phyloP scores from a whole-genome alignment of 371 early-diverging fungal species.

The Rhizopus delemar region DNA sequence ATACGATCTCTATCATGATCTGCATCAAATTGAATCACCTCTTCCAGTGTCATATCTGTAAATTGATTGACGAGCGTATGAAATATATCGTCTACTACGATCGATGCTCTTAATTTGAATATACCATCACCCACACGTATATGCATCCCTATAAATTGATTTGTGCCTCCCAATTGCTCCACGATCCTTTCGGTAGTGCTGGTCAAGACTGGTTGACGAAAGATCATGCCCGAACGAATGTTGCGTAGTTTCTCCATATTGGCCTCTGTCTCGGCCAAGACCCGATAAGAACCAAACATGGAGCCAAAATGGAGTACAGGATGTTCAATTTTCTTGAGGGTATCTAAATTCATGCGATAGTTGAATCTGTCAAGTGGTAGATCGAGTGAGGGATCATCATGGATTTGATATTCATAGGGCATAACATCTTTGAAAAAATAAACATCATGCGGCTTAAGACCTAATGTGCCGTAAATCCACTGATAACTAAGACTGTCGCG shows the following conservation, averaged over 20 bases:
- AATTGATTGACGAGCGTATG: constrained; percentile 40
- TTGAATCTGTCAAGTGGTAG: constrained; percentile 49
- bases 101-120: constrained; percentile 49
- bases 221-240: constrained; percentile 53
- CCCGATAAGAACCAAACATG: constrained; percentile 56
- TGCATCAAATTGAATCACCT: constrained; percentile 24
- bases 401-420: constrained; percentile 55
- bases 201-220: constrained; percentile 48
- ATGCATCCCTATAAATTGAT: constrained; percentile 53
- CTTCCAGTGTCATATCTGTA: constrained; percentile 38
- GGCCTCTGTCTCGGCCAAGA: constrained; percentile 45
- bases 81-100: constrained; percentile 48
- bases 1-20: constrained; percentile 41
- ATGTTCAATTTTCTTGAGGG: constrained; percentile 43
- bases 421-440: constrained; percentile 50
- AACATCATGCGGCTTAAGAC: constrained; percentile 31
- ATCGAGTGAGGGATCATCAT: constrained; percentile 50
- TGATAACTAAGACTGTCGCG: constrained; percentile 42
- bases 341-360: constrained; percentile 42
- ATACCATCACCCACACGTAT: constrained; percentile 57
- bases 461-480: constrained; percentile 36
- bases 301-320: constrained; percentile 59
- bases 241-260: constrained; percentile 39
- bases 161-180: constrained; percentile 44
- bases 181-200: constrained; percentile 44